Conservation (phyloP, 306 rosid genomes). For the Echinosophora koreensis region DNA sequence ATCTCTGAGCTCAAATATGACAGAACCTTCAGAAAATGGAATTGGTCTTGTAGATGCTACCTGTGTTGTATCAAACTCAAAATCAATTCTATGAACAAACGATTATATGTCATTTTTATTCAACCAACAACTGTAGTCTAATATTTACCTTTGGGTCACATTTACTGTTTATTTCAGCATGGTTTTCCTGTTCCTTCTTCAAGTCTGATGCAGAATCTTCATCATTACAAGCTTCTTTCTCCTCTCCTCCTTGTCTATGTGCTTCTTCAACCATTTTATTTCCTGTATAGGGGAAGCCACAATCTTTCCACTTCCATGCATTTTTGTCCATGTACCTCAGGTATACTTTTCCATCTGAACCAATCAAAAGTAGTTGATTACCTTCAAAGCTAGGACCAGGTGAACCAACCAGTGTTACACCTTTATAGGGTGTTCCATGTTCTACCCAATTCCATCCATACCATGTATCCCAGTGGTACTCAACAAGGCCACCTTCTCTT, state of each 20-base stretch:
- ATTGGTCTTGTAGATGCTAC: slow-evolving; percentile 86
- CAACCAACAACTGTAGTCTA: slow-evolving; percentile 1
- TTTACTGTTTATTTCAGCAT: slow-evolving; percentile 43
- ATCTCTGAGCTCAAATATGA: slow-evolving; percentile 89
- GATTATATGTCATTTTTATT: neutral
- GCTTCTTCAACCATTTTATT: slow-evolving; percentile 48
- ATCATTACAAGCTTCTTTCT: slow-evolving; percentile 46
- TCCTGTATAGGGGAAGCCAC: slow-evolving; percentile 66
- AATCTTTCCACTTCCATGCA: slow-evolving; percentile 89
- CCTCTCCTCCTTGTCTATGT: slow-evolving; percentile 45
- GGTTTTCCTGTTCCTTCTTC: slow-evolving; percentile 45
- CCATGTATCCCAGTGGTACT: slow-evolving; percentile 79
- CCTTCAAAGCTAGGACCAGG: slow-evolving; percentile 88
- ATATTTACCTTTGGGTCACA: slow-evolving; percentile 78
- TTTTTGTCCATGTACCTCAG: slow-evolving; percentile 72
- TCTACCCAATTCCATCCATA: slow-evolving; percentile 95
- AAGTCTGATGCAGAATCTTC: slow-evolving; percentile 52
- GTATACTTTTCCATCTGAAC: slow-evolving; percentile 90
- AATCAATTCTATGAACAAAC: slow-evolving; percentile 32
- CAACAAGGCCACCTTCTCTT: slow-evolving; percentile 85
- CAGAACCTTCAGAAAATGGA: slow-evolving; percentile 73
- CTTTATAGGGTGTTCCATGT: slow-evolving; percentile 87
- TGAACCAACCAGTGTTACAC: slow-evolving; percentile 68
- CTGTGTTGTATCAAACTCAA: slow-evolving; percentile 56
- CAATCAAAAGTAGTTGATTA: slow-evolving; percentile 76